These are phyloP conservation scores for Cyberlindnera euphorbiae DNA, from an alignment of 805 yeast genomes.

Conservation along the genomic window DNA sequence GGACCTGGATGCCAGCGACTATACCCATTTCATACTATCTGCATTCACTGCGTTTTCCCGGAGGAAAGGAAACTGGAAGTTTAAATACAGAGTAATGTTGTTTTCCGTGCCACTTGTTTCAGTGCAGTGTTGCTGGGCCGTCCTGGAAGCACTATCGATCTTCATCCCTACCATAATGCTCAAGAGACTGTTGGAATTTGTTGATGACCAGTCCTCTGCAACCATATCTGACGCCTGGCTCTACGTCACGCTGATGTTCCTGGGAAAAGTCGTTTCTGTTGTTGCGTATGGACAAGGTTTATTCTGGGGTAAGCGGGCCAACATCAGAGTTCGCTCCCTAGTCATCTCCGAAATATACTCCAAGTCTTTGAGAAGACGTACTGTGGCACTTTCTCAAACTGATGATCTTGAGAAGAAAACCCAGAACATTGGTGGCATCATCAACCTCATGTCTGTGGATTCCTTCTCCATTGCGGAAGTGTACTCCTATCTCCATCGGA, in stretches of 20 bases:
- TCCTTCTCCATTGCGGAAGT: slow-evolving; percentile 94
- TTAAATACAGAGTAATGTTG: slow-evolving; percentile 55
- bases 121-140: slow-evolving; percentile 71
- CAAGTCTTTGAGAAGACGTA: slow-evolving; percentile 81
- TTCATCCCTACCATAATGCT: slow-evolving; percentile 79
- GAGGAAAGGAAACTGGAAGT: slow-evolving; percentile 39
- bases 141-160: slow-evolving; percentile 56
- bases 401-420: slow-evolving; percentile 26
- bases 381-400: slow-evolving; percentile 35
- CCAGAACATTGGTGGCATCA: slow-evolving; percentile 86
- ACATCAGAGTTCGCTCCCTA: slow-evolving; percentile 85
- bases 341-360: slow-evolving; percentile 89
- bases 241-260: slow-evolving; percentile 69
- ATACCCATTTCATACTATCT: slow-evolving; percentile 65
- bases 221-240: slow-evolving; percentile 83
- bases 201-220: slow-evolving; percentile 60
- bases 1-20: slow-evolving; percentile 80
- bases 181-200: slow-evolving; percentile 76
- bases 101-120: slow-evolving; percentile 60
- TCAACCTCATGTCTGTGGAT: slow-evolving; percentile 94
- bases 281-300: slow-evolving; percentile 73
- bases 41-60: slow-evolving; percentile 47
- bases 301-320: slow-evolving; percentile 86
- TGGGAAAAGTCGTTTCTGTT: slow-evolving; percentile 54
- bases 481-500: slow-evolving; percentile 84